phyloP scores from a whole-genome alignment of 441 rosid species.

The Macaranga tanarius region DNA sequence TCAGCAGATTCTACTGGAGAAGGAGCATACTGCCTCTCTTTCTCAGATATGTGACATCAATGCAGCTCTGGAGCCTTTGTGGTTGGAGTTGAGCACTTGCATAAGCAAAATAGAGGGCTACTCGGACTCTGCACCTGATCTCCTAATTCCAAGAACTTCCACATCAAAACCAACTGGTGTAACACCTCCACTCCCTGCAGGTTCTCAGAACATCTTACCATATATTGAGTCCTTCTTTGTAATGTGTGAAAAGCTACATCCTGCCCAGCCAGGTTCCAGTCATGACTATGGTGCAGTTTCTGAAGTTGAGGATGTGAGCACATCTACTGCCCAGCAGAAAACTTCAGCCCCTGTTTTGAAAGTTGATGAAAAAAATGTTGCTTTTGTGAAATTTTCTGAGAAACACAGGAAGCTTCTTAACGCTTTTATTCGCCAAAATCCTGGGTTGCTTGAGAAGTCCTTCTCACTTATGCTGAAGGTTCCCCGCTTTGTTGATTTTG shows the following conservation, averaged over 20 bases:
- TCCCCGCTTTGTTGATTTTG: constrained; percentile 94
- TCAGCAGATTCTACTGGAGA: constrained; percentile 47
- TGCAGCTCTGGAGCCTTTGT: constrained; percentile 81
- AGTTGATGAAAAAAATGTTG: constrained; percentile 74
- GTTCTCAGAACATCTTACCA: constrained; percentile 91
- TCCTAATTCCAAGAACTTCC: constrained; percentile 42
- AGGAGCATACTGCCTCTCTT: constrained; percentile 58
- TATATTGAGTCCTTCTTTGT: constrained; percentile 92
- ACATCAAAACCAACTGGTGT: constrained; percentile 55
- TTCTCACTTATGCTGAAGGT: constrained; percentile 91
- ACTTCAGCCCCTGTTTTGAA: constrained; percentile 47
- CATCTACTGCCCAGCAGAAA: constrained; percentile 54
- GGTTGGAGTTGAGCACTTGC: constrained; percentile 82
- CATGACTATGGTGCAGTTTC: constrained; percentile 56
- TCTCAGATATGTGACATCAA: constrained; percentile 68
- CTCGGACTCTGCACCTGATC: constrained; percentile 63
- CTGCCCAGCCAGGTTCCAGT: constrained; percentile 64
- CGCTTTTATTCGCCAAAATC: constrained; percentile 92
- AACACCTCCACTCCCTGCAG: constrained; percentile 83
- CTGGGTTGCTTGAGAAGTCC: constrained; percentile 92
- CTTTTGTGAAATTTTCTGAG: constrained; percentile 86
- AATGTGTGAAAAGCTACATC: constrained; percentile 82
- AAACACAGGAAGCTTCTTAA: constrained; percentile 88
- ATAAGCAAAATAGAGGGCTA: constrained; percentile 86
- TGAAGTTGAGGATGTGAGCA: constrained; percentile 63